Conservation (phyloP, 2,329 filamentous ascomycete species). For the Nemania sp. region DNA sequence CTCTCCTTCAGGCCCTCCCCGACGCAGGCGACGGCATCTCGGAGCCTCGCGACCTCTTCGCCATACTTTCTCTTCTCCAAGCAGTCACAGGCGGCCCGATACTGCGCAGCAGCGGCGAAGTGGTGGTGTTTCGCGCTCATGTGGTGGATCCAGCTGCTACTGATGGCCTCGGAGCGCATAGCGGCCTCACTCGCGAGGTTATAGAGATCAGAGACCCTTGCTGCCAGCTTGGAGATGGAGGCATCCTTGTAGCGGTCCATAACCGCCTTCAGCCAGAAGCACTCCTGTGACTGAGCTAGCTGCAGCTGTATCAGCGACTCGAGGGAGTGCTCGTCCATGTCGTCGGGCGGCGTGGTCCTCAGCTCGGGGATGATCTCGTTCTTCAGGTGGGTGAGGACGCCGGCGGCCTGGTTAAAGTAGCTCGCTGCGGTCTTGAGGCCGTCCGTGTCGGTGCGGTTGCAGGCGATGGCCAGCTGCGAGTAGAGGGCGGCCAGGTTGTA, state of each 20-base stretch:
- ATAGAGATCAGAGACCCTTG: conserved; percentile 88
- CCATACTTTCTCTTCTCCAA: conserved; percentile 93
- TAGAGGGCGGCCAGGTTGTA: conserved; percentile 95
- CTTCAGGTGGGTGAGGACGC: conserved; percentile 79
- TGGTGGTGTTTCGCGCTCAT: conserved; percentile 97
- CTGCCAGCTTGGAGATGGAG: conserved; percentile 88
- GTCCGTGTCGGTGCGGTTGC: conserved; percentile 77
- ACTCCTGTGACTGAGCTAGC: conserved; percentile 93
- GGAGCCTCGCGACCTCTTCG: conserved; percentile 87
- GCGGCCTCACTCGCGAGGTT: conserved; percentile 81
- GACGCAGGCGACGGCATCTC: conserved; percentile 80
- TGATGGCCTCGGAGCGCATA: conserved; percentile 85
- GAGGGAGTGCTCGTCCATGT: conserved; percentile 90
- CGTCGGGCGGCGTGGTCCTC: conserved; percentile 82
- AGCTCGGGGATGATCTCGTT: conserved; percentile 79
- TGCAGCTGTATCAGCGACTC: conserved; percentile 82
- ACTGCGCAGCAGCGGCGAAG: conserved; percentile 94
- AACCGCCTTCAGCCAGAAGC: conserved; percentile 96
- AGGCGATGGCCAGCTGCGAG: conserved; percentile 83
- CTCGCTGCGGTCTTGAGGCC: conserved; percentile 87
- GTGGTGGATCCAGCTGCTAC: conserved; percentile 96
- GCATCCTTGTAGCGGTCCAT: conserved; percentile 92
- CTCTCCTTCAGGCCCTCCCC: conserved; percentile 86
- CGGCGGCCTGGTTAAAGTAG: conserved; percentile 87
- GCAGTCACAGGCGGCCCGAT: conserved; percentile 85